These are phyloP conservation scores for Trametes villosa DNA, from an alignment of 768 basidiomycete genomes.

Conservation along the genomic window DNA sequence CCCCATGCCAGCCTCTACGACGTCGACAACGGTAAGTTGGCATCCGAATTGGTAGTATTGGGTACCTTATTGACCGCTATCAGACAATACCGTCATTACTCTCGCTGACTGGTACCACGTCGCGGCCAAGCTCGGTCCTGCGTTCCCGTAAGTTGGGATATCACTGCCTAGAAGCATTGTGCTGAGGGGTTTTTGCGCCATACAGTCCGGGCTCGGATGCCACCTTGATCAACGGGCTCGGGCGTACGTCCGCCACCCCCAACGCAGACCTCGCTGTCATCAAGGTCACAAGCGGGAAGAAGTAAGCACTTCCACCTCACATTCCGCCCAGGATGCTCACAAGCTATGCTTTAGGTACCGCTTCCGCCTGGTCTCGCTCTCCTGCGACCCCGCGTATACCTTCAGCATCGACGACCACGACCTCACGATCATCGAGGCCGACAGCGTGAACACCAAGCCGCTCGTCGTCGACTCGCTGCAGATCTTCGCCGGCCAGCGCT, in stretches of 20 bases:
- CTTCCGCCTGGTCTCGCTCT: conserved; percentile 43
- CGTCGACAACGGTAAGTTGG: conserved; percentile 32
- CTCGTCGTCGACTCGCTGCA: conserved; percentile 44
- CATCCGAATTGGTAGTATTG: no score
- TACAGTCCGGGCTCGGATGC: conserved; percentile 34
- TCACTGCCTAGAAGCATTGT: background rate
- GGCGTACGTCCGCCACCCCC: conserved; percentile 44
- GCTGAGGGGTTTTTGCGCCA: no score
- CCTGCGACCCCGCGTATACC: conserved; percentile 47
- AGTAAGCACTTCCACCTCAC: background rate
- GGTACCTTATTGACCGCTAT: no score
- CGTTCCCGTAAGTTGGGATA: conserved; percentile 15
- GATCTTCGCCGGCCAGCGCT: conserved; percentile 45
- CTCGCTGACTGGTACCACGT: conserved; percentile 32
- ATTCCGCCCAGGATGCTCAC: background rate
- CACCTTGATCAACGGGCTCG: conserved; percentile 53
- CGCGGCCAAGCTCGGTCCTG: background rate
- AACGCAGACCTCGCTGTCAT: conserved; percentile 38
- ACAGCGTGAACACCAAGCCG: conserved; percentile 45
- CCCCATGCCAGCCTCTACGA: conserved; percentile 32
- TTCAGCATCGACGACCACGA: conserved; percentile 52
- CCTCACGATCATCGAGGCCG: conserved; percentile 53
- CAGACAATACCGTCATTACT: conserved; percentile 34
- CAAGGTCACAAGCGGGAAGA: conserved; percentile 24
- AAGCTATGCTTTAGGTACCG: conserved; percentile 37